Evolutionary conservation across 805 yeast genomes (phyloP).

Genomic region (Candida andamanensis): DNA sequence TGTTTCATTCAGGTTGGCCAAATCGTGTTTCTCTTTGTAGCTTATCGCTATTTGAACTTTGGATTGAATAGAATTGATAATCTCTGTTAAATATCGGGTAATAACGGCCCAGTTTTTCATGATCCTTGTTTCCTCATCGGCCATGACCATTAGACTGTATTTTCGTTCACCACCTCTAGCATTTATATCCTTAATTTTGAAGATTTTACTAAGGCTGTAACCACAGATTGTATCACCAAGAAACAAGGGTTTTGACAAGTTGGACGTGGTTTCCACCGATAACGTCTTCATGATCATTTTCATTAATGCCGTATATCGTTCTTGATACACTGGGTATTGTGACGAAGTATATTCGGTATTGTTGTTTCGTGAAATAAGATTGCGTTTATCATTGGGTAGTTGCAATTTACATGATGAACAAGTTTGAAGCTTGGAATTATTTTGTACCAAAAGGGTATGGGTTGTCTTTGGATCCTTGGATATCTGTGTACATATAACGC

Average conservation of each 20-base stretch:
- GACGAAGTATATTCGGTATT: slow-evolving; percentile 42
- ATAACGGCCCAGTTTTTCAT: slow-evolving; percentile 54
- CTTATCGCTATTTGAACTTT: slow-evolving; percentile 13
- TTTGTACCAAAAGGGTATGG: slow-evolving; percentile 27
- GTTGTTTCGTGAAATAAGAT: slow-evolving; percentile 18
- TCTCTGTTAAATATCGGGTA: slow-evolving; percentile 26
- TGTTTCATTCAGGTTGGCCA: slow-evolving; percentile 33
- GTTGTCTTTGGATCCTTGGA: slow-evolving; percentile 13
- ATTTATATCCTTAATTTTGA: slow-evolving; percentile 56
- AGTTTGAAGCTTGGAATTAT: slow-evolving; percentile 38
- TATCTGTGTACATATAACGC: slow-evolving; percentile 57
- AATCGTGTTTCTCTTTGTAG: slow-evolving; percentile 6
- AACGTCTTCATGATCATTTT: slow-evolving; percentile 59
- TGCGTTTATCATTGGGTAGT: slow-evolving; percentile 36
- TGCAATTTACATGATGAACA: slow-evolving; percentile 59
- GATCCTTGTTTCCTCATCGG: slow-evolving; percentile 49
- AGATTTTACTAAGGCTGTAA: slow-evolving; percentile 52
- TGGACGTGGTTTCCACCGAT: slow-evolving; percentile 61
- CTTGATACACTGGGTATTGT: slow-evolving; percentile 50
- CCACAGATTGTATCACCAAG: slow-evolving; percentile 63
- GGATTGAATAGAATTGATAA: slow-evolving; percentile 26
- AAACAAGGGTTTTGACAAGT: slow-evolving; percentile 54
- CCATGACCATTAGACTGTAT: slow-evolving; percentile 54
- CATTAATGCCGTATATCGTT: slow-evolving; percentile 49
- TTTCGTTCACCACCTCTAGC: slow-evolving; percentile 75